Evolutionary conservation across 1,139 yeast species (phyloP), one percentile per base, ranked within the genome.

Genomic region (Debaryomyces coudertii): DNA sequence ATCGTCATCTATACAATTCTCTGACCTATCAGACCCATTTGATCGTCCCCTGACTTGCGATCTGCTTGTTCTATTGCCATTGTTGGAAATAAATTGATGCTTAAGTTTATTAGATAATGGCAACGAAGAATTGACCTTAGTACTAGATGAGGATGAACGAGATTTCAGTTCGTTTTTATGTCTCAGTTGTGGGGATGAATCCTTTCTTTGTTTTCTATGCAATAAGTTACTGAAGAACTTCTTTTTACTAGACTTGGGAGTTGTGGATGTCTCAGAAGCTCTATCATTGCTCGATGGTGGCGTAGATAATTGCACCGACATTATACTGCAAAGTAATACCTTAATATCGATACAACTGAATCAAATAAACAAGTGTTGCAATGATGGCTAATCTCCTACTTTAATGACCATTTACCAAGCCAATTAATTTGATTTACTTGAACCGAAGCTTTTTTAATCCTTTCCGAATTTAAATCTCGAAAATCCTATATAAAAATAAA

Each of bases 261-360:
- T 38, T n/a, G 16, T 29, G 11, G 41, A n/a, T 15, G 16, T 36
- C 36, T 36, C 35, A 9, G 44, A 29, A 6, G 34, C 14, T 22
- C 22, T 22, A 29, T 38, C 41, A 15, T 38, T 27, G 22, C 44
- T 37, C 29, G 44, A 30, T 3, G 49, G 49, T 7, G 49, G 48
- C 14, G 49, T 44, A 4, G 49, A 41, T 33, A 45, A 36, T 18
- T 43, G 47, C 12, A 22, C 41, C 29, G 41, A 28, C 31, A 22
- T 18, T 29, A 20, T 38, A 16, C 15, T 15, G 5, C 8, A 29
- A 29, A 29, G 9, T 14, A 5, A 9, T 14, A 11, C 18, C 1
- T 8, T 16, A 16, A 25, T 15, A 15, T 9, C 7, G n/a, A 7
- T 16, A n/a, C 14, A 4, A 36, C 5, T 33, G 8, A 2, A 4